Percentiles rank a stretch among this genome's conserved stretches.
These are phyloP conservation scores for Psilocybe cubensis DNA, from an alignment of 768 basidiomycete genomes.

Conservation along the genomic window DNA sequence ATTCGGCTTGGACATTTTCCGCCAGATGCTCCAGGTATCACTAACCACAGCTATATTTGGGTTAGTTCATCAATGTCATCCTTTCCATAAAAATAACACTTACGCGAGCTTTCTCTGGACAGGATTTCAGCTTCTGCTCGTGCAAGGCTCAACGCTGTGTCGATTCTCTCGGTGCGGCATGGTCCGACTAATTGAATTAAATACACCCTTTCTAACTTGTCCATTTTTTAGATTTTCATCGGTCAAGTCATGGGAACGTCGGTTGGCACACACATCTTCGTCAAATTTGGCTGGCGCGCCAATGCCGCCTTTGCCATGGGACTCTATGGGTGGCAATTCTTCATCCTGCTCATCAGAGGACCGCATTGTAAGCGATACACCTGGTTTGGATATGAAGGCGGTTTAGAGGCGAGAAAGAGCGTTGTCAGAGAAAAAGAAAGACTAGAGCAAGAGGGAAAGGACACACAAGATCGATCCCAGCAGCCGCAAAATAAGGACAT, in stretches of 20 bases:
- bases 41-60: constrained; percentile 61
- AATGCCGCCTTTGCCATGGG: constrained; percentile 64
- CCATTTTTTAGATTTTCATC: constrained; percentile 54
- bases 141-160: constrained; percentile 77
- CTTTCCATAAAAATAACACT: constrained; percentile 2
- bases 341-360: constrained; percentile 65
- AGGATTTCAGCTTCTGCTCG: constrained; percentile 53
- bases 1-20: constrained; percentile 71
- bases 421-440: neutral
- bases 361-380: constrained; percentile 62
- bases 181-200: neutral
- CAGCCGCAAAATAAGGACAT: neutral
- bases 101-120: constrained; percentile 2
- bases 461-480: neutral
- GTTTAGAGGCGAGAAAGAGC: constrained; percentile 46
- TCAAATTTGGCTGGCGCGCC: constrained; percentile 70
- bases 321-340: constrained; percentile 56
- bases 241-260: constrained; percentile 87
- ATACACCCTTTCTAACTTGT: neutral
- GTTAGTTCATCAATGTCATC: constrained; percentile 32
- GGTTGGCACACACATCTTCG: constrained; percentile 73
- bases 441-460: neutral
- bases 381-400: constrained; percentile 72
- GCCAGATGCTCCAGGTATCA: constrained; percentile 75
- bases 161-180: constrained; percentile 63